phyloP scores from a whole-genome alignment of 768 basidiomycete species.

The Tulasnella sp. region DNA sequence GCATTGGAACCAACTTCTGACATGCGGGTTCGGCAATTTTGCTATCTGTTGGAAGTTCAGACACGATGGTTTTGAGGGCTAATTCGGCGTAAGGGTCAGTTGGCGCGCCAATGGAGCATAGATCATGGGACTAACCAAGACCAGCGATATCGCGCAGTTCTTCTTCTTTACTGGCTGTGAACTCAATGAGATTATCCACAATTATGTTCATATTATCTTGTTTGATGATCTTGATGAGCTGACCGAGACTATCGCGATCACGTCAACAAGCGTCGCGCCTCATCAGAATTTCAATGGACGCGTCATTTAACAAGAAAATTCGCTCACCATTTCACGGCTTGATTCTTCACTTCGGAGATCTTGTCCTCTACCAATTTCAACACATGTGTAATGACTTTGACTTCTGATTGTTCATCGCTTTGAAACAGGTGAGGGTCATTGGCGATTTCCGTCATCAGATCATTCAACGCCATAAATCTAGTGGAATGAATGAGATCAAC shows the following conservation, averaged over 20 bases:
- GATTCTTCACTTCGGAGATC: conserved; percentile 97
- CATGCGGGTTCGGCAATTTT: conserved; percentile 69
- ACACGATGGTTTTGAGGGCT: conserved; percentile 93
- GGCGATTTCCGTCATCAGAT: conserved; percentile 80
- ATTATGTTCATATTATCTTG: conserved; percentile 73
- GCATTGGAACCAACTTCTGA: conserved; percentile 69
- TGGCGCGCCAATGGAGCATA: background rate
- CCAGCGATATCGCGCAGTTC: conserved; percentile 89
- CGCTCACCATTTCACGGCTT: conserved; percentile 83
- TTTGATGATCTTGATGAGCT: conserved; percentile 78
- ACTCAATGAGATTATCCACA: conserved; percentile 78
- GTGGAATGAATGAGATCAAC: conserved; percentile 16
- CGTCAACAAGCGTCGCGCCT: background rate
- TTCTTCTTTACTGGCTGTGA: conserved; percentile 77
- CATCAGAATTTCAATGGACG: background rate
- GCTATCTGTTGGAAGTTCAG: conserved; percentile 73
- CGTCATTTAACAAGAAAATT: background rate
- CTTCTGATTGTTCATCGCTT: conserved; percentile 78
- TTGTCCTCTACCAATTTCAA: conserved; percentile 81
- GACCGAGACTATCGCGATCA: conserved; percentile 51
- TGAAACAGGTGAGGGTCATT: conserved; percentile 60
- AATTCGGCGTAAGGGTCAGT: conserved; percentile 7
- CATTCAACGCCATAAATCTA: conserved; percentile 95
- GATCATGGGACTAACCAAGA: conserved; percentile 44
- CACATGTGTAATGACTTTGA: conserved; percentile 71